Conservation (phyloP, 108 stramenopile species). For the Nitzschia sp. region DNA sequence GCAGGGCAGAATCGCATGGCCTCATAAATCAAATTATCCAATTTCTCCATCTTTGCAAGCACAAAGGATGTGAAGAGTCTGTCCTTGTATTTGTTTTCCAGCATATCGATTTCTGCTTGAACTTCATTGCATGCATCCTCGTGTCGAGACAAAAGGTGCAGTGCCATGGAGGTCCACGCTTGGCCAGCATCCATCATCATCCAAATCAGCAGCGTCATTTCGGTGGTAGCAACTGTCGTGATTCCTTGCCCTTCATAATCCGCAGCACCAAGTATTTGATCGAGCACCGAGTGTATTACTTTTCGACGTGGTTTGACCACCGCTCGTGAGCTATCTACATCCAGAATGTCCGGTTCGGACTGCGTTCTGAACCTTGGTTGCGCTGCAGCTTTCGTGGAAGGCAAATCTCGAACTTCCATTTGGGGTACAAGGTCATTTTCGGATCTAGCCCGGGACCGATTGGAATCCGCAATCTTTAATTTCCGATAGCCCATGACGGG, state of each 20-base stretch:
- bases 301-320: neutral
- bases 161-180: constrained; percentile 37
- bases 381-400: neutral
- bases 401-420: neutral
- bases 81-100: constrained; percentile 17
- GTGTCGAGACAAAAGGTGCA: constrained; percentile 22
- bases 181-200: constrained; percentile 40
- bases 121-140: constrained; percentile 21
- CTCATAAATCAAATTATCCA: constrained; percentile 37
- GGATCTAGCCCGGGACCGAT: constrained; percentile 7
- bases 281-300: constrained; percentile 17
- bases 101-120: constrained; percentile 31
- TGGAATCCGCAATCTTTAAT: neutral
- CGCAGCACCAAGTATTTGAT: constrained; percentile 16
- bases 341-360: constrained; percentile 9
- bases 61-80: constrained; percentile 22
- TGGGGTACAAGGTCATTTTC: constrained; percentile 1
- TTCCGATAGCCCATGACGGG: constrained; percentile 17
- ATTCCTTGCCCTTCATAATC: constrained; percentile 28
- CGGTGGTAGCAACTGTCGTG: constrained; percentile 17
- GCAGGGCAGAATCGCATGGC: constrained; percentile 32
- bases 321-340: neutral
- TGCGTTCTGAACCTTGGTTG: neutral
- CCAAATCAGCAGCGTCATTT: constrained; percentile 27
- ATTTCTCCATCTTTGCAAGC: constrained; percentile 26